Evolutionary conservation across 805 yeast species (phyloP), one percentile per base, ranked within the genome.

Genomic region (Pichia cabralensis): DNA sequence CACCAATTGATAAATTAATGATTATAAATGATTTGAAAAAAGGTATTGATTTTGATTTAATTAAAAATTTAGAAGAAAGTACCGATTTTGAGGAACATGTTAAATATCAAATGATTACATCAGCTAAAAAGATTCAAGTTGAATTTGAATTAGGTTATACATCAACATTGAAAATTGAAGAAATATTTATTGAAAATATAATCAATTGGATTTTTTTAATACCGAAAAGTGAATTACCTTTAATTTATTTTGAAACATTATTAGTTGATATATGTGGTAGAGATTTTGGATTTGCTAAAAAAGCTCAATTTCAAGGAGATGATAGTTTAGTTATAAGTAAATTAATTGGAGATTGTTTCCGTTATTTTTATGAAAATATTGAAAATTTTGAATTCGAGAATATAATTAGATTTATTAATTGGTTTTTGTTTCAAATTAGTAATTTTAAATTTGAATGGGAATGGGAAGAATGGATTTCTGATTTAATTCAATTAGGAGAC

Each of bases 391-490:
- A 89, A 52, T 76, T 75, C 47, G 96, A 86, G 56, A 61, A 83
- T 34, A 70, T 76, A 43, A 66, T 74, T 40, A 65, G 88, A 40
- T 81, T 74, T 45, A 64, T 84, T 48, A 89, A 82, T 56, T 92
- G 97, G 97, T 78, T 94, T 64, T 69, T 94, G 1, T 78, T 83
- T 36, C 98, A 92, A 58, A 72, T 92, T 55, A 81, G 94, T 49
- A 92, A 89, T 53, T 92, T 89, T 56, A 86, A 81, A 38, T 92
- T 84, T 60, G 83, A 88, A 24, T 92, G 99, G 99, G 85, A 86
- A 52, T 92, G 98, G 98, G 75, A 73, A 43, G 97, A 88, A 56
- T 92, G 98, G 98, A 73, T 69, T 19, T 38, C 27, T 27, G 60
- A 56, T 3, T 82, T 77, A 47, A 67, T 78, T 0, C 47, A 53